Evolutionary conservation across 1,284 basidiomycete genomes (phyloP), one percentile per base, ranked within the genome.

Genomic region (Limonomyces culmigenus): DNA sequence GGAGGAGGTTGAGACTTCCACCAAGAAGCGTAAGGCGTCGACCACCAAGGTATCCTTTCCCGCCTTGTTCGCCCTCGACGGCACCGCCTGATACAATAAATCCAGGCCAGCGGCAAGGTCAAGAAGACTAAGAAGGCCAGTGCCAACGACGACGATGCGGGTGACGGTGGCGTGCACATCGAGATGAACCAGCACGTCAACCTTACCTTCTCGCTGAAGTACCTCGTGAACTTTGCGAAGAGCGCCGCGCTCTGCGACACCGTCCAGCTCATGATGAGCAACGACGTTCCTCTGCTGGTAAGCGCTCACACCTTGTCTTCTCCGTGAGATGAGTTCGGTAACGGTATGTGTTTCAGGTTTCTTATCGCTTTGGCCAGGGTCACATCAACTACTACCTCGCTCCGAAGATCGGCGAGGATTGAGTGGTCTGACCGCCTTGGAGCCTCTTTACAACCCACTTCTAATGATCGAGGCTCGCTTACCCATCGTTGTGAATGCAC

Each of bases 201-300:
- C 29, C 66, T 98, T 38, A 97, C 91, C 2, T 99, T 99, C 63
- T 89, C 85, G 25, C 68, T 97, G 50, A 97, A 98, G 59, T 99
- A 98, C 60, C 75, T 99, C 19, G 75, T 84, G 56, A 96, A 96
- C 65, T 99, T 99, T 55, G 77, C 89, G 41, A 98, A 97, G 68
- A 88, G 85, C 42, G 67, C 83, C 0, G 70, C 78, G 14, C 61
- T 99, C 27, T 72, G 76, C 12, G 67, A 67, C 43, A 68, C 65
- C 18, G 86, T 91, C 27, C 68, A 72, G 48, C 66, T 92, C 32
- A 81, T 83, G 70, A 79, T 92, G 76, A 83, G 75, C 53, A 88
- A 86, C 50, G 88, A 93, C 35, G 86, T 93, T 0, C 89, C 89
- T 1, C 62, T 93, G 34, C 66, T 96, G 38, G 88, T 91, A 37